Base-by-base conservation (phyloP, 1,284 basidiomycete species). In the Ceratobasidium sp. region DNA sequence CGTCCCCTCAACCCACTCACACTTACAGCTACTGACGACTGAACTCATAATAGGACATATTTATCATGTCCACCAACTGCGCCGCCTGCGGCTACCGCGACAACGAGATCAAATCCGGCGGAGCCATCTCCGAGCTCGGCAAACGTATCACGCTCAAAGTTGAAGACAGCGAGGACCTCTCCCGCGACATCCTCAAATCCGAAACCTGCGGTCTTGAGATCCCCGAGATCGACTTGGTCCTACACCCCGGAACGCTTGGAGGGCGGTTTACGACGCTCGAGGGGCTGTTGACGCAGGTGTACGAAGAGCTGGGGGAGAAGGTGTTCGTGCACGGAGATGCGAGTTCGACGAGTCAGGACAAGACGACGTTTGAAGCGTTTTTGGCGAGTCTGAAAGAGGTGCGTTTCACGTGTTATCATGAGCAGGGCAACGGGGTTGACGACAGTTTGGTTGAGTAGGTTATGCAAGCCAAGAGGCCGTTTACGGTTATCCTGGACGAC, bases 61-160 rank as follows among this genome's bases (percentile, higher is more conserved):
- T 99, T 75, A 96, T 99, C 83, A 99, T 99, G 97, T 98, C 96
- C 30, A 97, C 96, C 30, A 98, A 98, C 80, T 99, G 98, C 82
- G 94, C 95, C 71, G 82, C 84, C 71, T 99, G 97, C 81, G 97
- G 97, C 0, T 99, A 98, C 83, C 87, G 95, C 76, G 97, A 99
- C 83, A 98, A 98, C 80, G 97, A 99, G 83, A 93, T 99, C 79
- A 99, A 99, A 82, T 94, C 94, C 7, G 95, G 97, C 28, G 84
- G 91, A 1, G 95, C 95, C 0, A 95, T 98, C 72, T 92, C 95
- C 0, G 86, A 87, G 5, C 85, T 91, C 78, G 97, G 96, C 38
- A 96, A 94, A 81, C 89, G 87, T 74, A 94, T 98, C 73, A 94
- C 88, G 0, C 85, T 99, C 73, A 94, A 92, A 80, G 95, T 98